Base-by-base conservation (phyloP, 768 basidiomycete species). In the Boletus patriciae region DNA sequence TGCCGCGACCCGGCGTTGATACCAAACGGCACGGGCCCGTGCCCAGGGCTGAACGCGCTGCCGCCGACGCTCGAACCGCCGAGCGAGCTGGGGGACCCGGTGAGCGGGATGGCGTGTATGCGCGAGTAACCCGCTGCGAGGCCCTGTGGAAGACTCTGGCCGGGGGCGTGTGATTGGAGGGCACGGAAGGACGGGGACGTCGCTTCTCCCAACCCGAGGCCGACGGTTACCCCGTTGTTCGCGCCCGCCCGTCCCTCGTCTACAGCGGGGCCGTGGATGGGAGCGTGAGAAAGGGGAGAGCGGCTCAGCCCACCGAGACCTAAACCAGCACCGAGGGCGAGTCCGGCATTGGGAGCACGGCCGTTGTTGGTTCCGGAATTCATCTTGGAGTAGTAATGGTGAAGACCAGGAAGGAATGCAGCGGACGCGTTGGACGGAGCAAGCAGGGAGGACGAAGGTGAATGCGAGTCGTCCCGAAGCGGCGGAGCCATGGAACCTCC, bases 121-220 rank as follows among this genome's bases (percentile, higher is more conserved):
- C 94, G 81, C 29, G 91, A 94, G 67, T 94, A 87, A 0, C 94
- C 94, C 0, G 92, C 92, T 0, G 94, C 94, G 29, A 98, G 81
- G 34, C 94, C 94, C 54, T 95, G 93, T 1, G 95, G 94, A 13
- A 96, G 78, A 72, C 86, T 88, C 73, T 94, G 92, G 2, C 94
- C 94, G 0, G 94, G 94, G 1, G 92, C 92, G 62, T 95, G 94
- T 18, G 86, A 78, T 66, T 92, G 90, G 41, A 95, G 76, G 1
- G 92, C 94, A n/a, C 86, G 81, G 27, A 88, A 77, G 27, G 84
- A 82, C 0, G 94, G 90, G 15, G 86, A 88, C 1, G 85, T 72
- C 18, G 73, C 71, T 50, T 67, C 73, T 13, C 67, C 69, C 0
- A 65, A 64, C 0, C 69, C 69, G 31, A 62, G 62, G 0, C 64